These are phyloP conservation scores for Rhizopogon vesiculosus DNA, from an alignment of 768 basidiomycete species.

Conservation along the genomic window DNA sequence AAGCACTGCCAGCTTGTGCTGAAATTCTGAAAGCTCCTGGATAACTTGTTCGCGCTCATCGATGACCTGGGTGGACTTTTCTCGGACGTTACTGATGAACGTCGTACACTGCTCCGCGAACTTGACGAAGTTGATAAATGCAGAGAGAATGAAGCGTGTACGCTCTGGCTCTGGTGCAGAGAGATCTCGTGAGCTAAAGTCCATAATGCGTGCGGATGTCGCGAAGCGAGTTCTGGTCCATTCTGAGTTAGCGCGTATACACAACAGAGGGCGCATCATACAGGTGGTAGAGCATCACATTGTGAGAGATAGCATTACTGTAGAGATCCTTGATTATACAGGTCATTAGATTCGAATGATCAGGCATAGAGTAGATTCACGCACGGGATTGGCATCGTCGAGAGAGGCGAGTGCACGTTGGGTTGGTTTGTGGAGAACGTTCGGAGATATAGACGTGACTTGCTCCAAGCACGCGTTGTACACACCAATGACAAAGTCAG, in stretches of 20 bases:
- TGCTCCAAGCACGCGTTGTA: constrained; percentile 71
- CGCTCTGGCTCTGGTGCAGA: constrained; percentile 69
- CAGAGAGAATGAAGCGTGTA: constrained; percentile 72
- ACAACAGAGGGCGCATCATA: constrained; percentile 16
- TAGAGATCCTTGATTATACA: constrained; percentile 56
- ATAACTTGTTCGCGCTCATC: constrained; percentile 58
- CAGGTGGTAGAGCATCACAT: constrained; percentile 70
- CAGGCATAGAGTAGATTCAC: constrained; percentile 2
- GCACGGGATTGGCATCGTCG: constrained; percentile 51
- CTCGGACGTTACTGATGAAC: constrained; percentile 58
- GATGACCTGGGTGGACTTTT: constrained; percentile 50
- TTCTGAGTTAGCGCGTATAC: constrained; percentile 1
- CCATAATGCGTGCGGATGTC: constrained; percentile 64
- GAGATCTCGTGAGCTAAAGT: constrained; percentile 76
- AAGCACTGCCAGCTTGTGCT: constrained; percentile 47
- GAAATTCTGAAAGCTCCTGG: constrained; percentile 43
- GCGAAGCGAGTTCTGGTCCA: constrained; percentile 60
- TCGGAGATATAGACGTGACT: constrained; percentile 58
- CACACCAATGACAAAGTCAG: constrained; percentile 67
- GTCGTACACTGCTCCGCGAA: constrained; percentile 73
- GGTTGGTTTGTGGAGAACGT: constrained; percentile 53
- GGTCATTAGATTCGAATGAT: neutral
- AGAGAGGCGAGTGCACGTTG: constrained; percentile 50
- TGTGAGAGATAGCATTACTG: constrained; percentile 49
- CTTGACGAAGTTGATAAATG: constrained; percentile 91